A percentile compares a stretch with the other conserved stretches of the same genome.
Evolutionary conservation across 306 rosid species (phyloP).

Genomic region (Astragalus membranaceus): DNA sequence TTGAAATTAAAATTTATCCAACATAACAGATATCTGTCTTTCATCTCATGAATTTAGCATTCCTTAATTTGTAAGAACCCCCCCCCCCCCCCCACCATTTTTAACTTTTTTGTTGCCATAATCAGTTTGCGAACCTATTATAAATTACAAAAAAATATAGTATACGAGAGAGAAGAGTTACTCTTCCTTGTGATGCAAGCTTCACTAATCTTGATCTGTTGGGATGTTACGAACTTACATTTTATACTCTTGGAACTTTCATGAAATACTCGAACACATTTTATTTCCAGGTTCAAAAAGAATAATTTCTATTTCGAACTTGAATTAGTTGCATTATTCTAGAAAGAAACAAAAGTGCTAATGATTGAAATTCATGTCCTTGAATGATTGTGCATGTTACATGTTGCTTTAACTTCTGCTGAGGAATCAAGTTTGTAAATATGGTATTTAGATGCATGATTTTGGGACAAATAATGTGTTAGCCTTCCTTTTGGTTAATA

Average conservation of each 20-base stretch:
- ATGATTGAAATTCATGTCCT: neutral
- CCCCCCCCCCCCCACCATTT: too few relatives aligned
- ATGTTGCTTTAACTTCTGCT: conserved; percentile 1
- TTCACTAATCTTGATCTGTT: neutral
- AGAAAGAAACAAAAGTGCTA: neutral
- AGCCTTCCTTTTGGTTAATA: neutral
- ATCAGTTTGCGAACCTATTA: neutral
- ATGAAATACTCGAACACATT: neutral
- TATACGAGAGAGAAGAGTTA: neutral
- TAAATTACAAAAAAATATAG: neutral
- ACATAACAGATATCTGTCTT: neutral
- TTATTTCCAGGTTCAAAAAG: neutral
- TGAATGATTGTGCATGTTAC: neutral
- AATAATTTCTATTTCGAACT: neutral
- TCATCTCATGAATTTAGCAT: neutral
- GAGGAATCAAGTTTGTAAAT: conserved; percentile 10
- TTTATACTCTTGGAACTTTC: neutral
- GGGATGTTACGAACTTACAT: neutral
- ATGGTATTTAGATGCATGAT: conserved; percentile 8
- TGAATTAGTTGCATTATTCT: neutral
- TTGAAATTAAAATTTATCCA: neutral
- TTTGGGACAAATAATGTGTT: neutral
- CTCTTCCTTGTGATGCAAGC: neutral
- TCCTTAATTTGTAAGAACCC: neutral
- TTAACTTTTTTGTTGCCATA: neutral